Evolutionary conservation across 2,329 filamentous ascomycete species (phyloP), one percentile per base, ranked within the genome.

Genomic region (Curvularia eragrostidis): DNA sequence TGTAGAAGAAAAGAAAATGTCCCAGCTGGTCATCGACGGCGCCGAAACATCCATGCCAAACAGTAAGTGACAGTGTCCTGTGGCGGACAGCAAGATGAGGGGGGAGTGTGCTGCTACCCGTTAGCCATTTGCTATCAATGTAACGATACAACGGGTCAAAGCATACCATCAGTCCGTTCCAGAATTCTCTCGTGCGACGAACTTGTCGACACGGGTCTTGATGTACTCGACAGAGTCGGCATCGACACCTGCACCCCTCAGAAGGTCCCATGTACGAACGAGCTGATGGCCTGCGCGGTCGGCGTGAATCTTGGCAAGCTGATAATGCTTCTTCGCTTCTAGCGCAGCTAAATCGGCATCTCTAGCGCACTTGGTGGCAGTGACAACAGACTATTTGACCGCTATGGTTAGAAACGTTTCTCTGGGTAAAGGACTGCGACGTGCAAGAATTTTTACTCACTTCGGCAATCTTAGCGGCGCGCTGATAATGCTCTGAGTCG

Each of bases 391-490:
- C 70, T 74, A 55, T 54, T 54, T 56, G 4, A 38, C 56, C 47
- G 28, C 23, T 15, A 42, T 43, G 6, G 57, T 69, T 54, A 73
- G 64, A 23, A 53, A 3, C 30, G 56, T 21, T 38, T 63, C 58
- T 12, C 52, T 5, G 23, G 54, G 42, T 13, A 59, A 39, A 15
- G 46, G 12, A 23, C 32, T 38, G 39, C 39, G 56, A 2, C n/a
- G n/a, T n/a, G n/a, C n/a, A n/a, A n/a, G n/a, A n/a, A n/a, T 49
- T 38, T 32, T 30, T 36, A 67, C 64, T 56, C 38, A 74, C 71
- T 64, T 74, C 63, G 54, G 68, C 65, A 21, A 71, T 68, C 43
- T 34, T 34, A 5, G 23, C 63, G 62, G 7, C 70, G 59, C 10
- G 56, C 48, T 12, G 64, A n/a, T n/a, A n/a, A n/a, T n/a, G n/a